Conservation (phyloP, 2,329 filamentous ascomycete genomes). For the Thyridium curvatum region DNA sequence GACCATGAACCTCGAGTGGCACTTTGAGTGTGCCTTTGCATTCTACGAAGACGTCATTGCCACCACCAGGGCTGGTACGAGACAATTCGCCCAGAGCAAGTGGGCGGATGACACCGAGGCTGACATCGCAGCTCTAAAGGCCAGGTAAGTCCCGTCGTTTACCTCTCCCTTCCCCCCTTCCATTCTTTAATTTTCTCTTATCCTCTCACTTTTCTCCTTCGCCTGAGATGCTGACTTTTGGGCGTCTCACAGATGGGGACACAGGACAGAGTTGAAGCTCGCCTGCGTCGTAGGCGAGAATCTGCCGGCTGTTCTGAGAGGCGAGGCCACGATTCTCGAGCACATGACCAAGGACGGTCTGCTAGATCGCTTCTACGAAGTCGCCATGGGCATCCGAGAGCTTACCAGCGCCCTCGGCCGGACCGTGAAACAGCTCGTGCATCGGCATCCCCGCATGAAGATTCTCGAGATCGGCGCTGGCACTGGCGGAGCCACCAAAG, state of each 20-base stretch:
- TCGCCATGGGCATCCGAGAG: slow-evolving; percentile 7
- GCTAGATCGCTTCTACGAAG: slow-evolving; percentile 20
- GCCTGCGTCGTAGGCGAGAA: slow-evolving; percentile 20
- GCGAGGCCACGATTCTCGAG: slow-evolving; percentile 23
- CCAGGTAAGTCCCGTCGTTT: background rate
- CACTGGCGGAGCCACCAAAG: slow-evolving; percentile 15
- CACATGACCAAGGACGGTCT: slow-evolving; percentile 20
- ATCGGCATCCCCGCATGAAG: slow-evolving; percentile 14
- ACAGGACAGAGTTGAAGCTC: slow-evolving; percentile 16
- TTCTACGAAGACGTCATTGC: slow-evolving; percentile 1
- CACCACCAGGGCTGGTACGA: slow-evolving; percentile 1
- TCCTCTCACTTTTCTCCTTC: background rate
- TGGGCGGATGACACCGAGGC: slow-evolving; percentile 6
- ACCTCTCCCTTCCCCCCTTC: too few species aligned
- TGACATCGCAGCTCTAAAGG: slow-evolving; percentile 3
- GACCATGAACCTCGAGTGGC: slow-evolving; percentile 1
- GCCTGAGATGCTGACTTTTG: slow-evolving; percentile 1
- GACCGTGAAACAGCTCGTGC: slow-evolving; percentile 15
- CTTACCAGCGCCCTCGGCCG: slow-evolving; percentile 7
- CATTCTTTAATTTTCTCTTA: background rate
- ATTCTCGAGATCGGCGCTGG: slow-evolving; percentile 31
- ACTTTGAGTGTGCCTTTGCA: slow-evolving; percentile 1
- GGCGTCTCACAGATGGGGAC: slow-evolving; percentile 4
- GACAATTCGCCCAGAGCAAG: slow-evolving; percentile 3
- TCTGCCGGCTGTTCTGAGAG: slow-evolving; percentile 21